A percentile compares a stretch with the other conserved stretches of the same genome.
phyloP scores from a whole-genome alignment of 2,329 filamentous ascomycete genomes.

The Xylariaceae sp. region DNA sequence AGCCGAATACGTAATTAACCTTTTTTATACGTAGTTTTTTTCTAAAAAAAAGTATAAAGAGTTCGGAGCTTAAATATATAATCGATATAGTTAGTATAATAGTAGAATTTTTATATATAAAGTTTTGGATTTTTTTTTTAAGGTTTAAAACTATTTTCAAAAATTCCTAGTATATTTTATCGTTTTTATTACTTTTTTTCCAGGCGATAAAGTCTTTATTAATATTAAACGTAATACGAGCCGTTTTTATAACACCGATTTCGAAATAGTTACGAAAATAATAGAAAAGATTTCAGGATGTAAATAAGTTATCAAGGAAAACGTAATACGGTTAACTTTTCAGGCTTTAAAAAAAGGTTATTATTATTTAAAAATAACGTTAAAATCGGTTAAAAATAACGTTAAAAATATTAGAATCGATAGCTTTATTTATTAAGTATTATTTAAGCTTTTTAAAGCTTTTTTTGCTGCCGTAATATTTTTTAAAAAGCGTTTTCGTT shows the following conservation, averaged over 20 bases:
- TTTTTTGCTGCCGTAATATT: neutral
- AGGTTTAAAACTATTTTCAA: neutral
- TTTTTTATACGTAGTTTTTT: too few relatives aligned
- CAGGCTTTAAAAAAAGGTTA: neutral
- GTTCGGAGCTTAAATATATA: neutral
- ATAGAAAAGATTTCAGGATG: neutral
- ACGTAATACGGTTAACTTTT: neutral
- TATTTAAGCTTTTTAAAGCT: neutral
- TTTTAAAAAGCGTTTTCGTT: neutral
- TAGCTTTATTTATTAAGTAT: too few relatives aligned
- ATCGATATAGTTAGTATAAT: neutral
- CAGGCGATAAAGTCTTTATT: neutral
- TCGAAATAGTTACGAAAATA: neutral
- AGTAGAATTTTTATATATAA: neutral
- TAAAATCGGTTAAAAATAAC: too few relatives aligned
- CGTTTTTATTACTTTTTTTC: neutral
- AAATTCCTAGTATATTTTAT: neutral
- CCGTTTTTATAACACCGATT: neutral
- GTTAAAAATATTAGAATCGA: too few relatives aligned
- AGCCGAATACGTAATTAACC: neutral
- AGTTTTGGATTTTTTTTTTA: neutral
- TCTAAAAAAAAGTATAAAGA: neutral
- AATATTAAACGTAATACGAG: neutral
- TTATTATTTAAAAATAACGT: too few relatives aligned
- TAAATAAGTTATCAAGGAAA: neutral